These are phyloP conservation scores for Simplicillium sp. DNA, from an alignment of 2,329 filamentous ascomycete genomes.

Conservation along the genomic window DNA sequence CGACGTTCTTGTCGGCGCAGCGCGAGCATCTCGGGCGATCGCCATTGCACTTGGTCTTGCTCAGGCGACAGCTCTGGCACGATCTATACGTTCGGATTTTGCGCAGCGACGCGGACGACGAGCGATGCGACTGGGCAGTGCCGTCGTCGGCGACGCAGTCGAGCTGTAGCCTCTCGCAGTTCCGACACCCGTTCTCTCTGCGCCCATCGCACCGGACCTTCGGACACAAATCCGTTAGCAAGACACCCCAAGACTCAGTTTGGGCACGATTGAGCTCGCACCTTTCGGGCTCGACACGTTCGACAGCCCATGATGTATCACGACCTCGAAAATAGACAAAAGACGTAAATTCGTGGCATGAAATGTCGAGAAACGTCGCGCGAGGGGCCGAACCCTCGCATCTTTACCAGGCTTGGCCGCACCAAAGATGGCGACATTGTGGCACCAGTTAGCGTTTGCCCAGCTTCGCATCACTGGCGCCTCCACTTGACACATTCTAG, in stretches of 20 bases:
- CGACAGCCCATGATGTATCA: slow-evolving; percentile 25
- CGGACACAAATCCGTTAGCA: slow-evolving; percentile 3
- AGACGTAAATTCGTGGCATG: background rate
- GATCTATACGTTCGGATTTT: slow-evolving; percentile 31
- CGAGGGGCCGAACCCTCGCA: no score
- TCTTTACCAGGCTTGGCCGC: background rate
- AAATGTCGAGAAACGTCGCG: background rate
- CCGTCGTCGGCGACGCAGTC: slow-evolving; percentile 28
- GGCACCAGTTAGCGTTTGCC: no score
- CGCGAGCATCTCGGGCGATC: slow-evolving; percentile 27
- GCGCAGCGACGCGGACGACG: slow-evolving; percentile 19
- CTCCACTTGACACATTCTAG: no score
- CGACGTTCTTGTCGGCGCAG: slow-evolving; percentile 21
- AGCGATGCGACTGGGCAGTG: slow-evolving; percentile 12
- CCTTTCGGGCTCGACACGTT: slow-evolving; percentile 30
- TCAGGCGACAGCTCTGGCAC: slow-evolving; percentile 27
- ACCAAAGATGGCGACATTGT: background rate
- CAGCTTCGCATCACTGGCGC: no score
- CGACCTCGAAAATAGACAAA: slow-evolving; percentile 1
- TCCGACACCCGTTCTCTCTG: slow-evolving; percentile 30
- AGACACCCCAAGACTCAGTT: slow-evolving; percentile 2
- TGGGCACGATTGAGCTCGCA: slow-evolving; percentile 7
- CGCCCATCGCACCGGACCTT: slow-evolving; percentile 30
- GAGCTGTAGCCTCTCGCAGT: slow-evolving; percentile 31
- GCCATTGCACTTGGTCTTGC: slow-evolving; percentile 32